phyloP scores from a whole-genome alignment of 2,329 filamentous ascomycete species.

The Knoxdaviesia proteae region DNA sequence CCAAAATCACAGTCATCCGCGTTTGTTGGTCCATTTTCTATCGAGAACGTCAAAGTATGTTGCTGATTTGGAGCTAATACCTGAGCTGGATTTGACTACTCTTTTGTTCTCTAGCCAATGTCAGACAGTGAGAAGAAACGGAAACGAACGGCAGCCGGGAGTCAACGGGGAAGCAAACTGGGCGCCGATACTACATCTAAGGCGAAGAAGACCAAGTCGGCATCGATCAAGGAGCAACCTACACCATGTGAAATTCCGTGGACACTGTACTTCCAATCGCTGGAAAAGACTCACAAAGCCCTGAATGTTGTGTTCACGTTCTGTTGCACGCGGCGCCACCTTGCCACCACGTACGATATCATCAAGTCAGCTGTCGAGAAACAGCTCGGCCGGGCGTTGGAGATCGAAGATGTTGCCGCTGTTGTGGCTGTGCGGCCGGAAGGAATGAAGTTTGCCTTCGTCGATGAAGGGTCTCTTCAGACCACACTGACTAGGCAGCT shows the following conservation, averaged over 20 bases:
- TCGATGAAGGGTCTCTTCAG: conserved; percentile 67
- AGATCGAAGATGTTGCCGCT: conserved; percentile 60
- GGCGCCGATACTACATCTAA: no score
- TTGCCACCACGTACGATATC: conserved; percentile 79
- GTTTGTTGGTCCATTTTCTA: no score
- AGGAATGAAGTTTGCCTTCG: conserved; percentile 65
- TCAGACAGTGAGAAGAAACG: no score
- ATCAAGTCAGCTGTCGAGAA: conserved; percentile 69
- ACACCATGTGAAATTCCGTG: conserved; percentile 20
- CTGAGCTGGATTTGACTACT: no score
- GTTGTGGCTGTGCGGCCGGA: conserved; percentile 60
- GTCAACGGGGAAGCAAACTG: no score
- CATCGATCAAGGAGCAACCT: no score
- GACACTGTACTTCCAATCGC: conserved; percentile 51
- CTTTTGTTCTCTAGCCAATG: no score
- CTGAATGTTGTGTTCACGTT: conserved; percentile 90
- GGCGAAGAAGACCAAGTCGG: no score
- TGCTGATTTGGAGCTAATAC: no score
- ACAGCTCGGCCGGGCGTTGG: conserved; percentile 52
- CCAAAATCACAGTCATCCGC: no score
- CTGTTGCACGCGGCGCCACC: conserved; percentile 61
- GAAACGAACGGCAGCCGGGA: no score
- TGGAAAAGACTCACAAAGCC: conserved; percentile 62
- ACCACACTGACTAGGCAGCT: conserved; percentile 36
- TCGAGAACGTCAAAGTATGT: no score